These are phyloP conservation scores for Pichia paraexigua DNA, from an alignment of 805 yeast species.

Conservation along the genomic window DNA sequence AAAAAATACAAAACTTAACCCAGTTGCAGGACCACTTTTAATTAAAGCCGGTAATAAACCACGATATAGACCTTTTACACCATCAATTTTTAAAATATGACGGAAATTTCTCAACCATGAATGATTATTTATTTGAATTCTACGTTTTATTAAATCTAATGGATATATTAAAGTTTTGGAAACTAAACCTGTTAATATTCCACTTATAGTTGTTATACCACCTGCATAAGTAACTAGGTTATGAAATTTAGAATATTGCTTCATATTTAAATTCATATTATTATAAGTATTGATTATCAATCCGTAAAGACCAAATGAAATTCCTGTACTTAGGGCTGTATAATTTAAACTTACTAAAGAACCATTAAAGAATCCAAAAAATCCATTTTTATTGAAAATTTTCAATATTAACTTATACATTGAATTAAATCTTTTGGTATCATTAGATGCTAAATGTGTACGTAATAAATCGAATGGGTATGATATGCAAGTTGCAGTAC, in stretches of 20 bases:
- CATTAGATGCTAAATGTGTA: constrained; percentile 74
- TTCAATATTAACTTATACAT: constrained; percentile 27
- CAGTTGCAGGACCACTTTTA: constrained; percentile 73
- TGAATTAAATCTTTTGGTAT: constrained; percentile 28
- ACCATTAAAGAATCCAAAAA: constrained; percentile 43
- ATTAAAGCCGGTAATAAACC: constrained; percentile 65
- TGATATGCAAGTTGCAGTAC: constrained; percentile 60
- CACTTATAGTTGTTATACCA: constrained; percentile 46
- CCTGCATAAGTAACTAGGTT: constrained; percentile 23
- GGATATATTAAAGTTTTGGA: constrained; percentile 79
- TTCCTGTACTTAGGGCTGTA: constrained; percentile 63
- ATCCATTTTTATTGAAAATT: constrained; percentile 31
- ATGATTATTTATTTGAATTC: constrained; percentile 51
- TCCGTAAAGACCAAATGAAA: constrained; percentile 68
- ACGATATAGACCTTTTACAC: constrained; percentile 60
- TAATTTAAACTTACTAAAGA: constrained; percentile 46
- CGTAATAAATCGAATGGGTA: constrained; percentile 90
- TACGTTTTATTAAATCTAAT: constrained; percentile 70
- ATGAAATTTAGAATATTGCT: neutral
- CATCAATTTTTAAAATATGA: constrained; percentile 46
- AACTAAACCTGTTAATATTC: constrained; percentile 66
- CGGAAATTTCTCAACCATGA: constrained; percentile 21
- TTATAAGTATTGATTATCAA: constrained; percentile 10
- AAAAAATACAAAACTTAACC: constrained; percentile 28
- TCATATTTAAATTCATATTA: neutral